Evolutionary conservation across 2,329 filamentous ascomycete genomes (phyloP).

Genomic region (Aureobasidium sp.): DNA sequence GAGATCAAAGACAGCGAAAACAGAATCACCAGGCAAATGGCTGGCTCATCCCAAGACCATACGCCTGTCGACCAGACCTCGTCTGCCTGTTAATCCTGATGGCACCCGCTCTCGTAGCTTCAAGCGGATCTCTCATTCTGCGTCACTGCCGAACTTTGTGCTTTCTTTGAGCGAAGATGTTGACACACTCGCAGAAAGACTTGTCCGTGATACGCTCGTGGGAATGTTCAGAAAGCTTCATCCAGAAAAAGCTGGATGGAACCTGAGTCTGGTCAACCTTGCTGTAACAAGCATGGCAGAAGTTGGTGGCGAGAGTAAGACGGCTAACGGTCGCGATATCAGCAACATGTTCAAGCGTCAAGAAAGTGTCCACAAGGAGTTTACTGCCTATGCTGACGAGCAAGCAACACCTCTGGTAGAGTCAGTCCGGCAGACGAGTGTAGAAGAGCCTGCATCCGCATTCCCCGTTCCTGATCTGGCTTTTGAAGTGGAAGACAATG

Average conservation of each 20-base stretch:
- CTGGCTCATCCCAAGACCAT: conserved; percentile 73
- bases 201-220: conserved; percentile 63
- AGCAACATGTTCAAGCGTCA: conserved; percentile 74
- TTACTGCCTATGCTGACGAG: conserved; percentile 47
- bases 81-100: conserved; percentile 46
- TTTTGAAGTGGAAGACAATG: neutral
- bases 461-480: neutral
- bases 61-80: conserved; percentile 69
- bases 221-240: conserved; percentile 70
- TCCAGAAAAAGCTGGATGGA: conserved; percentile 63
- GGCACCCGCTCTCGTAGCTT: conserved; percentile 52
- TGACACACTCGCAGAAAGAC: conserved; percentile 56
- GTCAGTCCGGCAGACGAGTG: neutral
- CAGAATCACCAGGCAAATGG: conserved; percentile 48
- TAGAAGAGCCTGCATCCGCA: neutral
- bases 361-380: conserved; percentile 61
- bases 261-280: conserved; percentile 76
- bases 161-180: conserved; percentile 56
- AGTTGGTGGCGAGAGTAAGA: conserved; percentile 37
- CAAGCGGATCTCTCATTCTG: conserved; percentile 69
- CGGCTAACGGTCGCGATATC: conserved; percentile 62
- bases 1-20: neutral
- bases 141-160: conserved; percentile 64
- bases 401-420: neutral
- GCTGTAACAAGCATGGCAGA: conserved; percentile 76